Evolutionary conservation across 176 grass and related monocot species (phyloP), one percentile per base, ranked within the genome.

Genomic region (Echinochloa phyllopogon): DNA sequence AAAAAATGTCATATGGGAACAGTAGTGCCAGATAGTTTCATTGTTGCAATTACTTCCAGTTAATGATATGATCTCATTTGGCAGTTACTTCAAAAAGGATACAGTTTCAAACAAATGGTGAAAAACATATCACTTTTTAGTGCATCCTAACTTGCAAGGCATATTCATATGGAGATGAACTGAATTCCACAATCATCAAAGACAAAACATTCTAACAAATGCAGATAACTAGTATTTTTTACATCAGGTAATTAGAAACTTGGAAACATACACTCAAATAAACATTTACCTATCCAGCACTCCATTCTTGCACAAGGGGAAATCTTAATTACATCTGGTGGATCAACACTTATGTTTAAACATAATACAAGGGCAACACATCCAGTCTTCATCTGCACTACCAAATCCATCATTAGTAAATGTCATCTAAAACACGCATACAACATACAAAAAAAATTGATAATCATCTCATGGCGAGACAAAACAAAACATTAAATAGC

Each of bases 301-400:
- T 99, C 94, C 91, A 89, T 96, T 91, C 91, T 89, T 85, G 96
- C 96, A 82, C 96, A 99, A 63, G 96, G 96, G 23, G 96, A 99
- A 59, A 99, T 94, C 88, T 99, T 99, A 81, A 99, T 99, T 69
- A 99, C 91, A 82, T 99, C 96, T 4, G 96, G 96, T 0, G 96
- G 96, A 84, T 99, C 94, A 86, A 99, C 94, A 77, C 94, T 94
- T 75, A 99, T 92, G 89, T 99, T 99, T 89, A 99, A 92, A 89
- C 96, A 99, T 63, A 99, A 87, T 67, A 96, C 94, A 75, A 99
- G 91, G 56, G 96, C 96, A 76, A 99, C 96, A 79, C 91, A 99
- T 33, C 96, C 93, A 24, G 96, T 99, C 89, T 96, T 99, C 93
- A 99, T 95, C 96, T 99, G 96, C 85, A 91, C 44, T 40, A 96